Base-by-base conservation (phyloP, 2,329 filamentous ascomycete species). In the Aureobasidium zeae region DNA sequence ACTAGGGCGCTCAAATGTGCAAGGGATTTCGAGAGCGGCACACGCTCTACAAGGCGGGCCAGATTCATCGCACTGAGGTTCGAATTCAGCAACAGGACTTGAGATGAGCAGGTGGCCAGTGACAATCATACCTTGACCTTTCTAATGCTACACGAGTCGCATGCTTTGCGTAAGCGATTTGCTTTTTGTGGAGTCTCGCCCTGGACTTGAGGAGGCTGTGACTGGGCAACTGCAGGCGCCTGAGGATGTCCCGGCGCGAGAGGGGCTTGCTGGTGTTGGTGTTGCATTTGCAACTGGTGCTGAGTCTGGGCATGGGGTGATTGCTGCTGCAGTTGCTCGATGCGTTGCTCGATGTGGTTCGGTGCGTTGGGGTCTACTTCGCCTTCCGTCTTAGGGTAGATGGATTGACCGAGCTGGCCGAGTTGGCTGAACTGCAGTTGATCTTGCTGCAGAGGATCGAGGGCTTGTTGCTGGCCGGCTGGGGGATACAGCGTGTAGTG, bases 11-110 rank as follows among this genome's bases (percentile, higher is more conserved):
- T 79, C 70, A 57, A 79, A 81, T 46, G 78, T 82, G 57, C 79
- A 83, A 19, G 76, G 76, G 36, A 82, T 81, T 49, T 80, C 76
- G 50, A 82, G 66, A 41, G 73, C 71, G 30, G 74, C 68, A 60
- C 79, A 83, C 34, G 77, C 77, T 56, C 73, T 67, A 63, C 79
- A 83, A 34, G 79, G 78, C 20, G 76, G 76, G n/a, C 77, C 77
- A 29, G 69, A 69, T 53, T 79, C 75, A 56, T 81, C 78, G 62
- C 79, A 82, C 73, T 80, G 49, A 3, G 30, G 29, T 12, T 11
- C 28, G 17, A 21, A 5, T 4, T 43, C 16, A 43, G 30, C 9
- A 16, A 28, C n/a, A 21, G n/a, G 9, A 9, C 16, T 28, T 2
- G 13, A 2, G 24, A 13, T 6, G 6, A 39, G 10, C 13, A n/a